A percentile compares a stretch with the other conserved stretches of the same genome.
These are phyloP conservation scores for Stephania yunnanensis DNA, from an alignment of 164 flowering plant species.

Conservation along the genomic window DNA sequence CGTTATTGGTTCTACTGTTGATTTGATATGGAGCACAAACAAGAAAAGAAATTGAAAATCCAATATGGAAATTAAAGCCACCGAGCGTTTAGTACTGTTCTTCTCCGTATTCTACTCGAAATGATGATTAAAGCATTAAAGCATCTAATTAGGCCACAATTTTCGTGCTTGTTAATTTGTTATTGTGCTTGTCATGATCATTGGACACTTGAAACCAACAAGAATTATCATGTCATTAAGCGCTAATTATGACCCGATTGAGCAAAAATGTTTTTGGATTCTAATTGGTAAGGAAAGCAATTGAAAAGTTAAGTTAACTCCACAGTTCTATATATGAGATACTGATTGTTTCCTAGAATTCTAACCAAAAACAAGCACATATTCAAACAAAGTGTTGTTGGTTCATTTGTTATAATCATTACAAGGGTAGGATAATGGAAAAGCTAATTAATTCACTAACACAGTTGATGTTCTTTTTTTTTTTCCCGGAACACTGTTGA, in stretches of 20 bases:
- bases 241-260: not conserved
- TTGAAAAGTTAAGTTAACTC: not conserved
- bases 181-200: not conserved
- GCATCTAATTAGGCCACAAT: not conserved
- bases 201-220: not conserved
- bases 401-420: not conserved
- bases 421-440: not conserved
- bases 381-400: not conserved
- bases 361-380: not conserved
- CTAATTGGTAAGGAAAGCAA: not conserved
- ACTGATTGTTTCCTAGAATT: not conserved
- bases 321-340: not conserved
- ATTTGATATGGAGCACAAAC: not conserved
- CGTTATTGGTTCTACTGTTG: not conserved
- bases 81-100: not conserved
- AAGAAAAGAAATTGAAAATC: not conserved
- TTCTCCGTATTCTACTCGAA: not conserved
- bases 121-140: conserved; percentile 1
- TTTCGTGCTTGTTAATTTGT: not conserved
- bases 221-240: not conserved
- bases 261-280: not conserved
- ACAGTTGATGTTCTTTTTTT: too few species aligned
- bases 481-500: too few species aligned
- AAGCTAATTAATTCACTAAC: too few species aligned
- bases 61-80: not conserved